phyloP scores from a whole-genome alignment of 1,284 basidiomycete genomes.

The Cutaneotrichosporon curvatum region DNA sequence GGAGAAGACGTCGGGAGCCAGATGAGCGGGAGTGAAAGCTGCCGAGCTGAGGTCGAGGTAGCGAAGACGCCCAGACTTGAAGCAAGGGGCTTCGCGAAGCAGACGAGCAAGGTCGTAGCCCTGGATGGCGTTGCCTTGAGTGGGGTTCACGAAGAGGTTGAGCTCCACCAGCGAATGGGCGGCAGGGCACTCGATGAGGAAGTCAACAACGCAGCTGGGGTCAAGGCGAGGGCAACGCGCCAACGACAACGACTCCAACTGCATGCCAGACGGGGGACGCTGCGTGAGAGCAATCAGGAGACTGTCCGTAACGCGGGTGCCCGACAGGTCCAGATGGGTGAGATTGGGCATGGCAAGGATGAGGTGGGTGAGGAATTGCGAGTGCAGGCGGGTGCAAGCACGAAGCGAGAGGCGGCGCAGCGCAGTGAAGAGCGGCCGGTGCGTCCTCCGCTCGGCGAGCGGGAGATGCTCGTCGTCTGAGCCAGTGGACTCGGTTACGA shows the following conservation, averaged over 20 bases:
- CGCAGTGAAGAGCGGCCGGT: constrained; percentile 55
- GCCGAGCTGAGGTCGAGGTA: constrained; percentile 88
- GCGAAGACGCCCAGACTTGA: constrained; percentile 64
- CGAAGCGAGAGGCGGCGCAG: constrained; percentile 77
- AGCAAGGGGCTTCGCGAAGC: constrained; percentile 69
- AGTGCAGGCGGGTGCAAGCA: constrained; percentile 68
- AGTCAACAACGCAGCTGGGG: constrained; percentile 66
- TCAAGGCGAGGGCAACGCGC: constrained; percentile 79
- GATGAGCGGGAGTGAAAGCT: constrained; percentile 58
- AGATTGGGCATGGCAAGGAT: constrained; percentile 49
- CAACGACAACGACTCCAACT: constrained; percentile 73
- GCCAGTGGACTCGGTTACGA: constrained; percentile 13
- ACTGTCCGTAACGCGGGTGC: constrained; percentile 63
- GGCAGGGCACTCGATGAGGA: constrained; percentile 65
- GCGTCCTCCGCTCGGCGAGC: constrained; percentile 40
- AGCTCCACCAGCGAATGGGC: constrained; percentile 61
- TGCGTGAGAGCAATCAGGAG: constrained; percentile 48
- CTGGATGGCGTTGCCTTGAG: constrained; percentile 73
- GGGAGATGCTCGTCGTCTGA: constrained; percentile 17
- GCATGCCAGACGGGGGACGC: constrained; percentile 53
- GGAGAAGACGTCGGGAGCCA: constrained; percentile 50
- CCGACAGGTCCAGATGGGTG: constrained; percentile 50
- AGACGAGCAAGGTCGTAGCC: constrained; percentile 63
- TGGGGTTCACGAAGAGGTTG: constrained; percentile 80
- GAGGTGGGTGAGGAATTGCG: constrained; percentile 67